Base-by-base conservation (phyloP, 1,284 basidiomycete species). In the Ganoderma resinaceum region DNA sequence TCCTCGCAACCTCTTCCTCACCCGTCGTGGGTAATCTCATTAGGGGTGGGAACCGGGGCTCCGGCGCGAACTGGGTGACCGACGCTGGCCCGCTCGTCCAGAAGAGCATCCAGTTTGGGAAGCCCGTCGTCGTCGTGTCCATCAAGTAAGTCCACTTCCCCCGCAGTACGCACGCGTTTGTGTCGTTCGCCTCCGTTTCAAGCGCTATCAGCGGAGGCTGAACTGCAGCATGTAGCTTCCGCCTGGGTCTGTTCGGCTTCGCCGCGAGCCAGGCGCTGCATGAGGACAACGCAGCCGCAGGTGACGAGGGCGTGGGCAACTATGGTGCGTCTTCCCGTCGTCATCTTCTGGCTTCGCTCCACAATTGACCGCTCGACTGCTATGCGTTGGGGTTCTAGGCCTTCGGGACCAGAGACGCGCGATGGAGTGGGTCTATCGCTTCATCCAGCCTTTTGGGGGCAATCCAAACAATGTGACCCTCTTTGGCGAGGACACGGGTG, bases 271-370 rank as follows among this genome's bases (percentile, higher is more conserved):
- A 84, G 33, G 83, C 85, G 61, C 82, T 94, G 64, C 83, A 84
- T 53, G 90, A 91, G 68, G 91, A 92, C 75, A 92, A 91, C 78
- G 81, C 81, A 65, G 76, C 79, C 40, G 85, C 83, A 33, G 90
- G 89, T 38, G 89, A 92, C 61, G 84, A 87, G 63, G 91, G 91
- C n/a, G 87, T 88, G 23, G 91, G 91, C 26, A 93, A 93, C 79
- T 93, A 91, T 74, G 91, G 91, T 88, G 74, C 46, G 84, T 79
- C 52, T 18, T 33, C 42, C 37, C 33, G 31, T 66, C 66, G 61
- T 58, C 62, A 43, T 42, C 49, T 2, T 29, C 59, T 29, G 3
- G 63, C 62, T n/a, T 59, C 52, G 42, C 33, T 49, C 49, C 40
- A 20, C 31, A 37, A 49, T 63, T 72, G 58, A 66, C 67, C 4